Percentiles rank a stretch among this genome's conserved stretches.
These are phyloP conservation scores for Geosiphon pyriformis DNA, from an alignment of 192 early-diverging fungal genomes.

Conservation along the genomic window DNA sequence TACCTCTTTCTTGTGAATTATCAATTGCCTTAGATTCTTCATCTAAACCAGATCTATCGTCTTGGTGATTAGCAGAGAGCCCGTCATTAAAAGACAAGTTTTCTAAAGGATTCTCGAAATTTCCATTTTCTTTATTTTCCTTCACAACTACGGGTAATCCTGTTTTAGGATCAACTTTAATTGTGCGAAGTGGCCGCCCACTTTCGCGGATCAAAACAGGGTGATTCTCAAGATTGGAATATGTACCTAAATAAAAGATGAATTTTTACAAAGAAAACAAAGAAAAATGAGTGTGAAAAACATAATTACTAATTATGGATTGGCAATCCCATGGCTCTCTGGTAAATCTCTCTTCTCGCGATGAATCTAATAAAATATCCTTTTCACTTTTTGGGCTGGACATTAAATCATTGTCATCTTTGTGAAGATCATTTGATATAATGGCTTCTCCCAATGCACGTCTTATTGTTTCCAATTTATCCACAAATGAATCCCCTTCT, in stretches of 20 bases:
- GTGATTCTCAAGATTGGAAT: constrained; percentile 93
- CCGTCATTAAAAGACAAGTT: constrained; percentile 24
- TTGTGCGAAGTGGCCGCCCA: constrained; percentile 44
- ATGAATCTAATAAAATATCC: constrained; percentile 44
- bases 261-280: constrained; percentile 5
- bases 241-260: constrained; percentile 45
- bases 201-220: constrained; percentile 74
- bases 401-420: constrained; percentile 37
- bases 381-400: constrained; percentile 32
- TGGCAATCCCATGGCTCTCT: constrained; percentile 87
- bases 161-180: constrained; percentile 66
- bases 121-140: constrained; percentile 33
- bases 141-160: constrained; percentile 61
- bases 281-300: neutral
- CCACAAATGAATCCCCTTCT: constrained; percentile 56
- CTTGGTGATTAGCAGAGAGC: constrained; percentile 30
- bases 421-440: constrained; percentile 27
- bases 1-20: neutral
- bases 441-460: constrained; percentile 44
- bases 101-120: constrained; percentile 24
- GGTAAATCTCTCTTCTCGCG: constrained; percentile 33
- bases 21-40: constrained; percentile 19
- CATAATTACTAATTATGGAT: constrained; percentile 63
- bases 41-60: constrained; percentile 28
- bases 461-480: constrained; percentile 59